Percentiles rank a stretch among this genome's conserved stretches.
Conservation (phyloP, 2,329 filamentous ascomycete species). For the Phaeomoniella chlamydospora region DNA sequence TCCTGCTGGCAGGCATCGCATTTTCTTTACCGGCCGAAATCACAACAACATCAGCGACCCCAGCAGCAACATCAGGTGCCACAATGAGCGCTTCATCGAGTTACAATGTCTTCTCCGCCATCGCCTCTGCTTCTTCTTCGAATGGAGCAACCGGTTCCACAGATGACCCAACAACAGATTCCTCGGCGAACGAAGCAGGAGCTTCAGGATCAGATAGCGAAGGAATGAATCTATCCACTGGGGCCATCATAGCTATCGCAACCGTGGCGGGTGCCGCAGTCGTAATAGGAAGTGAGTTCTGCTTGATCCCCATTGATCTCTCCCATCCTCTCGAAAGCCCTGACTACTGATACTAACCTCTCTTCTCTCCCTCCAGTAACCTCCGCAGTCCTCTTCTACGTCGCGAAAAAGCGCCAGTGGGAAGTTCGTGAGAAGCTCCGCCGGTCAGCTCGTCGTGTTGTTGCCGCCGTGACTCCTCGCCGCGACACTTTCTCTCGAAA, state of each 20-base stretch:
- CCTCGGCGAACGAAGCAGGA: constrained; percentile 30
- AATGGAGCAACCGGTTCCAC: not conserved
- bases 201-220: constrained; percentile 49
- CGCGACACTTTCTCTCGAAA: not conserved
- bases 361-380: constrained; percentile 32
- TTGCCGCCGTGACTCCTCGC: not conserved
- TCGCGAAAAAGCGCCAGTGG: constrained; percentile 79
- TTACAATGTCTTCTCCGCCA: constrained; percentile 1
- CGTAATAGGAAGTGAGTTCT: constrained; percentile 51
- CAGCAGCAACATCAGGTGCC: not conserved
- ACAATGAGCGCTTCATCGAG: not conserved
- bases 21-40: not conserved
- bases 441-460: constrained; percentile 41
- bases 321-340: not conserved
- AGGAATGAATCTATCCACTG: constrained; percentile 49
- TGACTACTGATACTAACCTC: constrained; percentile 7
- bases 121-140: not conserved
- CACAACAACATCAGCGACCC: not conserved
- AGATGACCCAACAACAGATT: not conserved
- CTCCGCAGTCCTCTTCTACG: constrained; percentile 55
- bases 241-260: constrained; percentile 60
- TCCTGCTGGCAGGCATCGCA: not conserved
- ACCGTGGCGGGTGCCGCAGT: constrained; percentile 54
- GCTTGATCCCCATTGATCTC: constrained; percentile 1
- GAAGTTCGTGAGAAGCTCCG: constrained; percentile 58